Evolutionary conservation across 1,284 basidiomycete genomes (phyloP), one percentile per base, ranked within the genome.

Genomic region (Schizophyllum amplum): DNA sequence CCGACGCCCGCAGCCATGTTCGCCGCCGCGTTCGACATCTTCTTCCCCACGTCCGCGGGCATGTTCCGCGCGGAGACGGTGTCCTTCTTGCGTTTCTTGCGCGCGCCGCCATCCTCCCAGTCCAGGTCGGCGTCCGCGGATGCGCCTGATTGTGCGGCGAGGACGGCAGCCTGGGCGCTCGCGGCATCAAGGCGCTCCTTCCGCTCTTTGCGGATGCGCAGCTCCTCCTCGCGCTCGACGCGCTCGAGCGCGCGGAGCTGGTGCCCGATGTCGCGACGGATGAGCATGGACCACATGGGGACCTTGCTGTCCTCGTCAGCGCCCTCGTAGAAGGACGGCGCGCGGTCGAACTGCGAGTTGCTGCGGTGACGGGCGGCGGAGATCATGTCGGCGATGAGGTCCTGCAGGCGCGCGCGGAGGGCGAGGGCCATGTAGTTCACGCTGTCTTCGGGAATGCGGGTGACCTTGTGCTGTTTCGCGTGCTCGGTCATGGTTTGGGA

Each of bases 31-130:
- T 59, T 59, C 33, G 57, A 47, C 59, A 56, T 59, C 68, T 91
- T 91, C 77, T 93, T 93, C 62, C 86, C 76, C 63, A 92, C 87
- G 64, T 93, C 91, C 69, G 92, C 91, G 1, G 84, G 86, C 87
- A 94, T 91, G 67, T 92, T 93, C 57, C 85, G 76, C 53, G 90
- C 89, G 0, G 87, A 89, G 9, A 91, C 87, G 2, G 88, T 88
- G 25, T 90, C 86, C 68, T 87, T 88, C 68, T 91, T 90, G 70
- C 85, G 82, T 71, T 92, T 91, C 75, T 89, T 90, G 75, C 90
- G 90, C 51, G 79, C 72, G 26, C 75, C 78, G n/a, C 75, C 79
- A 21, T 73, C 73, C 3, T 72, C 76, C 48, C 48, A 79, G 9
- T 77, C 67, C 48, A 70, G 68, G 58, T 61, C 69, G 42, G 62